phyloP scores from a whole-genome alignment of 2,329 filamentous ascomycete genomes.

The Hypoxylon sp. region DNA sequence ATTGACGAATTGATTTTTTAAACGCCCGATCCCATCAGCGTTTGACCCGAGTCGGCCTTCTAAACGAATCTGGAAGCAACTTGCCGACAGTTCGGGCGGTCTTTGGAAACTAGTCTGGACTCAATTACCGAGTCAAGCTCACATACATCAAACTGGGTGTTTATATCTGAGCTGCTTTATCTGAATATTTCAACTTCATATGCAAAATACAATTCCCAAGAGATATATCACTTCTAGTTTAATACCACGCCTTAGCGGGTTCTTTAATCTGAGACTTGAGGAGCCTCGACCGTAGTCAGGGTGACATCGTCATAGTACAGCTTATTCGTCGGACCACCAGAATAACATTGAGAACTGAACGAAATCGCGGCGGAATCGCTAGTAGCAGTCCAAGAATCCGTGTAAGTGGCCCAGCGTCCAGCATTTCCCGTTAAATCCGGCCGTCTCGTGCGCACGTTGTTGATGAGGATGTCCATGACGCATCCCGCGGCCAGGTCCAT shows the following conservation, averaged over 20 bases:
- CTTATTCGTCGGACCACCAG: conserved; percentile 4
- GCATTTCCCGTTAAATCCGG: not conserved
- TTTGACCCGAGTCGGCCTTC: no score
- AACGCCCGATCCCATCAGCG: no score
- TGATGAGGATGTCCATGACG: conserved; percentile 22
- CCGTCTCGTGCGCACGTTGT: conserved; percentile 18
- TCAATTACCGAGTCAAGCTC: no score
- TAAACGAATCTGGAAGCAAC: no score
- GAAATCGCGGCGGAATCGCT: conserved; percentile 18
- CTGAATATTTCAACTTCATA: not conserved
- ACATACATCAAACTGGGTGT: no score
- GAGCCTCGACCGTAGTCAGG: conserved; percentile 12
- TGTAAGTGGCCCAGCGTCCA: not conserved
- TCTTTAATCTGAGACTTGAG: conserved; percentile 8
- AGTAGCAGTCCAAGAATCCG: conserved; percentile 9
- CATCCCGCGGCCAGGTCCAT: conserved; percentile 2
- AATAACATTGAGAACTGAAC: conserved; percentile 18
- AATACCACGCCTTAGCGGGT: not conserved
- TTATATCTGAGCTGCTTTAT: no score
- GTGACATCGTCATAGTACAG: conserved; percentile 27
- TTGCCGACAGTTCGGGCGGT: no score
- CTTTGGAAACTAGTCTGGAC: no score
- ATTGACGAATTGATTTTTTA: no score
- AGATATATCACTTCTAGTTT: not conserved
- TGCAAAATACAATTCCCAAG: not conserved